Conservation (phyloP, 805 yeast genomes). For the Nakazawaea laoshanensis region DNA sequence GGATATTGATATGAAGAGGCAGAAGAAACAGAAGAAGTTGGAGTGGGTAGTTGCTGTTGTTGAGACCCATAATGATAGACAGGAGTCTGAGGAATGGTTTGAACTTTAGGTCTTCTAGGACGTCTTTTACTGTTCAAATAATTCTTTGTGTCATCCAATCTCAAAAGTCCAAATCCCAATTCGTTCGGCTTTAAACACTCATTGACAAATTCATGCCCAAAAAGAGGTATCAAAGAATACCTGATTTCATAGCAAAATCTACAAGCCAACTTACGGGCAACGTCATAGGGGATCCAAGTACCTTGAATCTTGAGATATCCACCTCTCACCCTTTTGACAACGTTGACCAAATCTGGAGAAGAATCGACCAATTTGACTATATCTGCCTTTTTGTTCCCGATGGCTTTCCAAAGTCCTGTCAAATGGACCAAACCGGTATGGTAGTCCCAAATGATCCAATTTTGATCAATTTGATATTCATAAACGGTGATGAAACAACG, state of each 20-base stretch:
- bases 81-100: slow-evolving; percentile 5
- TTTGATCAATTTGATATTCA: slow-evolving; percentile 60
- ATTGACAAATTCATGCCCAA: slow-evolving; percentile 62
- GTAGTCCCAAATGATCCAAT: slow-evolving; percentile 82
- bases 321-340: slow-evolving; percentile 72
- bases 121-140: background rate
- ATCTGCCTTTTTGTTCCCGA: slow-evolving; percentile 66
- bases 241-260: slow-evolving; percentile 75
- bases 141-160: slow-evolving; percentile 20
- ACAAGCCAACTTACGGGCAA: slow-evolving; percentile 60
- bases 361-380: slow-evolving; percentile 63
- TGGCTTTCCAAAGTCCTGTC: slow-evolving; percentile 81
- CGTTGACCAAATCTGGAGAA: slow-evolving; percentile 55
- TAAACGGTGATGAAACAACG: slow-evolving; percentile 61
- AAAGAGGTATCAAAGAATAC: slow-evolving; percentile 67
- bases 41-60: slow-evolving; percentile 6
- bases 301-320: slow-evolving; percentile 92
- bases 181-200: slow-evolving; percentile 52
- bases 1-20: slow-evolving; percentile 2
- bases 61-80: background rate
- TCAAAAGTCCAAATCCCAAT: slow-evolving; percentile 57
- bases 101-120: background rate
- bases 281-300: slow-evolving; percentile 76
- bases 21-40: slow-evolving; percentile 2
- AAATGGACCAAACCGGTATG: slow-evolving; percentile 79